Conservation (phyloP, 495 filamentous ascomycete genomes). For the Talaromyces stipitatus region DNA sequence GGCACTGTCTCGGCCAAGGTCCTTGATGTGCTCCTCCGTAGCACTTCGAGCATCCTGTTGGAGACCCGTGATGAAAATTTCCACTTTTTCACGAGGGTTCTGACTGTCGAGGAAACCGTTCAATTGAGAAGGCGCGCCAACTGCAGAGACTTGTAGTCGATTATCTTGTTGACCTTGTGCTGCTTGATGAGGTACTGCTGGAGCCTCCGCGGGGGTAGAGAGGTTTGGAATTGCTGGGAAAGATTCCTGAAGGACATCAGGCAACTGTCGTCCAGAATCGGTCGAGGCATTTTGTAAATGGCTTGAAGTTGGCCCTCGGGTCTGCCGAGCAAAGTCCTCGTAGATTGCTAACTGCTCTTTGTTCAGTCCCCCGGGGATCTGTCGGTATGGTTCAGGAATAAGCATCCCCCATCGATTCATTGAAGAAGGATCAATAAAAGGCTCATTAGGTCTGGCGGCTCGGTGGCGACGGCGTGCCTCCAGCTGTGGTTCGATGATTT, state of each 20-base stretch:
- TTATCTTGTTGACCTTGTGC: slow-evolving; percentile 54
- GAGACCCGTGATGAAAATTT: slow-evolving; percentile 63
- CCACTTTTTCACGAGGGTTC: slow-evolving; percentile 54
- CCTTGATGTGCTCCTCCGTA: slow-evolving; percentile 60
- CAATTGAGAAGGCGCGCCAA: slow-evolving; percentile 46
- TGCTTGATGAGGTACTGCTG: slow-evolving; percentile 65
- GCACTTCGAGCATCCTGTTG: slow-evolving; percentile 55
- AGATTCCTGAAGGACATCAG: slow-evolving; percentile 77
- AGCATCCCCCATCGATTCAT: slow-evolving; percentile 80
- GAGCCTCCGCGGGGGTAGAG: slow-evolving; percentile 72
- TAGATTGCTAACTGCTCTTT: slow-evolving; percentile 91
- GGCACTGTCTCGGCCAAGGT: slow-evolving; percentile 55
- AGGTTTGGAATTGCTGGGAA: slow-evolving; percentile 70
- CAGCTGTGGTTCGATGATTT: slow-evolving; percentile 71
- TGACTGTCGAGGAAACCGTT: slow-evolving; percentile 61
- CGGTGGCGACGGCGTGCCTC: slow-evolving; percentile 67
- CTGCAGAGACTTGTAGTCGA: slow-evolving; percentile 35
- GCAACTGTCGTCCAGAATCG: slow-evolving; percentile 52
- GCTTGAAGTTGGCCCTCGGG: slow-evolving; percentile 46
- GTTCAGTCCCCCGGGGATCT: slow-evolving; percentile 74
- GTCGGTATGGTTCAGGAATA: slow-evolving; percentile 84
- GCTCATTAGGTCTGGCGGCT: slow-evolving; percentile 62
- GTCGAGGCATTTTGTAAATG: slow-evolving; percentile 51
- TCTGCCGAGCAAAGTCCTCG: slow-evolving; percentile 84
- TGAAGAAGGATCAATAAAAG: slow-evolving; percentile 63